phyloP scores from a whole-genome alignment of 1,284 basidiomycete species.

The Malassezia cuniculi region DNA sequence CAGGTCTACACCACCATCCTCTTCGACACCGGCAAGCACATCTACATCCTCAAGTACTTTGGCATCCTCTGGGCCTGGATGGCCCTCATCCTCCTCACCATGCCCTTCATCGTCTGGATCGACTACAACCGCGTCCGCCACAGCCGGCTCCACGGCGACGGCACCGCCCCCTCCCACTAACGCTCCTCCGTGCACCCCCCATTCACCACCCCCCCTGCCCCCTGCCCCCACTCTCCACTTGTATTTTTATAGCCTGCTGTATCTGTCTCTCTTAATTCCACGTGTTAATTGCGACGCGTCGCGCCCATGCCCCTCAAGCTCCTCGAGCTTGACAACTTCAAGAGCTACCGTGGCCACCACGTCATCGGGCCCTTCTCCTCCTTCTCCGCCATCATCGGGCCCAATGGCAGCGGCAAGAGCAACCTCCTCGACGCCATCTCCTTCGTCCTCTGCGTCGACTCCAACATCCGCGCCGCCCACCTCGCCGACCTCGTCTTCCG shows the following conservation, averaged over 20 bases:
- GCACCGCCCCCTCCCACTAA: too few species aligned
- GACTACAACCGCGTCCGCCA: too few species aligned
- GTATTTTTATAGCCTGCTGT: too few species aligned
- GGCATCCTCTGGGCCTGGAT: slow-evolving; percentile 40
- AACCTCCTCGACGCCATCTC: slow-evolving; percentile 99
- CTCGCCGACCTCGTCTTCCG: slow-evolving; percentile 91
- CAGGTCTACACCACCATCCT: slow-evolving; percentile 32
- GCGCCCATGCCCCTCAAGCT: slow-evolving; percentile 35
- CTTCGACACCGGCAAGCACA: slow-evolving; percentile 27
- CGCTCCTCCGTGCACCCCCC: too few species aligned
- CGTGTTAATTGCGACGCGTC: too few species aligned
- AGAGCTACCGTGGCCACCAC: slow-evolving; percentile 65
- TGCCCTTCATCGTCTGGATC: slow-evolving; percentile 29
- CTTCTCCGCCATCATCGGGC: slow-evolving; percentile 80
- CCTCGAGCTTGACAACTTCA: slow-evolving; percentile 44
- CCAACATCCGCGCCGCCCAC: slow-evolving; percentile 81
- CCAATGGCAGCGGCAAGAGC: slow-evolving; percentile 97
- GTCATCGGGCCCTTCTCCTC: slow-evolving; percentile 77
- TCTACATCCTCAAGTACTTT: slow-evolving; percentile 29
- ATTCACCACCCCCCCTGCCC: too few species aligned
- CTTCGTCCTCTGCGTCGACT: slow-evolving; percentile 92
- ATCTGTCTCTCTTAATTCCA: too few species aligned
- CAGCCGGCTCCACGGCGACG: too few species aligned
- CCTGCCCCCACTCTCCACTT: too few species aligned
- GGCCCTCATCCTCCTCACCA: slow-evolving; percentile 22